Evolutionary conservation across 345 rosid genomes (phyloP).

Genomic region (Nasturtium officinale): DNA sequence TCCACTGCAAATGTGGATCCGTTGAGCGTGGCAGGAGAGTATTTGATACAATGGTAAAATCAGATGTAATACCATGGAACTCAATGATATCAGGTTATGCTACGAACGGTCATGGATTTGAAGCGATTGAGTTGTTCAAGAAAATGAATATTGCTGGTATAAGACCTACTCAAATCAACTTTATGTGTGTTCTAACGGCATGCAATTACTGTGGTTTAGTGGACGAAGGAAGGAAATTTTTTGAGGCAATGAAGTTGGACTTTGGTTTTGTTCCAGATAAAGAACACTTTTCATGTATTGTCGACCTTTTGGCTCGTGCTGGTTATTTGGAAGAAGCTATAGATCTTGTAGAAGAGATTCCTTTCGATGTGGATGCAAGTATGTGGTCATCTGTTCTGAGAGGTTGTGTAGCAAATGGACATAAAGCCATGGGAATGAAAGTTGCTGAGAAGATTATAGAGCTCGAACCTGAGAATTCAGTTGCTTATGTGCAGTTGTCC

Average conservation of each 20-base stretch:
- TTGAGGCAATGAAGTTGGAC: constrained; percentile 58
- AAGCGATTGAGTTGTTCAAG: constrained; percentile 63
- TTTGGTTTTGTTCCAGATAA: constrained; percentile 62
- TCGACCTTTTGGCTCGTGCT: constrained; percentile 79
- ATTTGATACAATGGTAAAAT: constrained; percentile 57
- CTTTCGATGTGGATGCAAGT: constrained; percentile 64
- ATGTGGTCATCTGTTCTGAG: constrained; percentile 78
- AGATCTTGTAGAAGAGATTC: constrained; percentile 58
- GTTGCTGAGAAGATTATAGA: constrained; percentile 68
- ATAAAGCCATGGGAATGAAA: constrained; percentile 62
- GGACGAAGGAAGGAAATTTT: constrained; percentile 70
- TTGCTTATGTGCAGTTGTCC: constrained; percentile 76
- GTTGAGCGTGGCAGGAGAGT: constrained; percentile 59
- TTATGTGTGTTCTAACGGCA: constrained; percentile 67
- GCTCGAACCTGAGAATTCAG: constrained; percentile 77
- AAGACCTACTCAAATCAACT: constrained; percentile 57
- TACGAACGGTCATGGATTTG: constrained; percentile 68
- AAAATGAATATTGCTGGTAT: constrained; percentile 68
- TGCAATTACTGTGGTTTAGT: constrained; percentile 86
- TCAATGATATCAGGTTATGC: constrained; percentile 90
- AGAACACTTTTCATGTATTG: constrained; percentile 79
- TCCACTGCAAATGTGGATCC: constrained; percentile 64
- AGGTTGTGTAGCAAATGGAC: constrained; percentile 75
- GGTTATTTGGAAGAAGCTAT: constrained; percentile 74
- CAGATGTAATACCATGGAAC: constrained; percentile 78